Percentiles rank a stretch among this genome's conserved stretches.
These are phyloP conservation scores for Berkeleyomyces rouxiae DNA, from an alignment of 2,329 filamentous ascomycete species.

Conservation along the genomic window DNA sequence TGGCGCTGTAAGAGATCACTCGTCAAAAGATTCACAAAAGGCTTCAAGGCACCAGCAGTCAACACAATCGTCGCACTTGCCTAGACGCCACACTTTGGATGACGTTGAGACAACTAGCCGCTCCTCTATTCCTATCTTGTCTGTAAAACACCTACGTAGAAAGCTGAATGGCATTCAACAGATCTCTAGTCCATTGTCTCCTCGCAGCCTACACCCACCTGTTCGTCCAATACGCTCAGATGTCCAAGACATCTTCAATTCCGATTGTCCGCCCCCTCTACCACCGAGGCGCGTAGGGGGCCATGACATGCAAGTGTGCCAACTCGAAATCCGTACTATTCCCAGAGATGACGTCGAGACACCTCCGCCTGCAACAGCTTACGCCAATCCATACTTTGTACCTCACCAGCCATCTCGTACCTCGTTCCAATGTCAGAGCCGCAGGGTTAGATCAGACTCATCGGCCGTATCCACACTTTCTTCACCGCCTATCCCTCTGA, in stretches of 20 bases:
- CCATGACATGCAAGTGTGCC: neutral
- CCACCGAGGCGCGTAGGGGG: neutral
- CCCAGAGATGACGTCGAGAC: neutral
- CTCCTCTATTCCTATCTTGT: neutral
- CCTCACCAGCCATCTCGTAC: neutral
- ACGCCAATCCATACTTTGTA: constrained; percentile 1
- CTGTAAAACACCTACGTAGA: neutral
- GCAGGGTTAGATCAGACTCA: neutral
- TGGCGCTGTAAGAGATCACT: neutral
- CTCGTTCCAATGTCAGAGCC: neutral
- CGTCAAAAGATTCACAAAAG: neutral
- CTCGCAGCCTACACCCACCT: neutral
- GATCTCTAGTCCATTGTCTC: neutral
- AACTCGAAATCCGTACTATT: neutral
- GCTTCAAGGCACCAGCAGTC: neutral
- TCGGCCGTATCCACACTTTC: neutral
- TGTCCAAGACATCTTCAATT: neutral
- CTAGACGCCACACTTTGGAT: neutral
- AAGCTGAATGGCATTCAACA: neutral
- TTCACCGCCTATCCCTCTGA: constrained; percentile 4
- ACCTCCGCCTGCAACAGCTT: constrained; percentile 6
- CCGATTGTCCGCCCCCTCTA: neutral
- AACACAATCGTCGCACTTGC: neutral
- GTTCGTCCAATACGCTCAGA: neutral
- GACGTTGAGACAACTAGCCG: neutral